A percentile compares a stretch with the other conserved stretches of the same genome.
Conservation (phyloP, 2,329 filamentous ascomycete species). For the Thelonectria olida region DNA sequence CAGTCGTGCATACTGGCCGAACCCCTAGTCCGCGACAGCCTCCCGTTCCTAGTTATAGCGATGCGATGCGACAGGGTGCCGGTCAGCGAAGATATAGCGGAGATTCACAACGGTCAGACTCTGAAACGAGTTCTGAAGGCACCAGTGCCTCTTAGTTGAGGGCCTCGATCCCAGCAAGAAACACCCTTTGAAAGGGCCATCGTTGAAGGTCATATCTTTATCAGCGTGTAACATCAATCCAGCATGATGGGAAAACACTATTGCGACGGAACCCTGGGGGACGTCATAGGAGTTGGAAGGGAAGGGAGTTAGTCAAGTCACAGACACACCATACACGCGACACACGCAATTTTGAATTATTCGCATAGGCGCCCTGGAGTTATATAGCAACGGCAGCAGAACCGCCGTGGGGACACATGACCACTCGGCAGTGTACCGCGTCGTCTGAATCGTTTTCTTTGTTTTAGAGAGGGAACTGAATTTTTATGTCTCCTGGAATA, state of each 20-base stretch:
- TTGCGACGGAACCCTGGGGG: constrained; percentile 9
- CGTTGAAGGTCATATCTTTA: not conserved
- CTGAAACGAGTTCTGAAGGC: constrained; percentile 11
- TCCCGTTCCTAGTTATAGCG: constrained; percentile 85
- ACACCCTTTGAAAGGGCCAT: not conserved
- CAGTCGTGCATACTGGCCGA: constrained; percentile 41
- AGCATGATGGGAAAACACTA: constrained; percentile 19
- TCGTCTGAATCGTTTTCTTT: constrained; percentile 17
- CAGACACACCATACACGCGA: constrained; percentile 27
- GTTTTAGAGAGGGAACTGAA: constrained; percentile 27
- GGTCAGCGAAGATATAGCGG: constrained; percentile 38
- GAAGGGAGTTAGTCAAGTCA: constrained; percentile 19
- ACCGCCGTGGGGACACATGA: constrained; percentile 2
- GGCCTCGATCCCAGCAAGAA: not conserved
- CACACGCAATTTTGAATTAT: constrained; percentile 26
- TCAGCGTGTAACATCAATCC: not conserved
- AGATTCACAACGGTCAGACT: constrained; percentile 30
- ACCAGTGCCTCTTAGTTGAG: constrained; percentile 3
- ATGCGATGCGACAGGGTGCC: constrained; percentile 69
- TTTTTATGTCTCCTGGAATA: constrained; percentile 12
- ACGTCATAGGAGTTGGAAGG: constrained; percentile 30
- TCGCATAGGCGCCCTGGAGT: constrained; percentile 41
- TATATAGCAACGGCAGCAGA: constrained; percentile 33
- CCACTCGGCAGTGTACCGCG: not conserved
- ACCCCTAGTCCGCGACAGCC: constrained; percentile 51